phyloP scores from a whole-genome alignment of 2,329 filamentous ascomycete species.

The Fusarium udum region DNA sequence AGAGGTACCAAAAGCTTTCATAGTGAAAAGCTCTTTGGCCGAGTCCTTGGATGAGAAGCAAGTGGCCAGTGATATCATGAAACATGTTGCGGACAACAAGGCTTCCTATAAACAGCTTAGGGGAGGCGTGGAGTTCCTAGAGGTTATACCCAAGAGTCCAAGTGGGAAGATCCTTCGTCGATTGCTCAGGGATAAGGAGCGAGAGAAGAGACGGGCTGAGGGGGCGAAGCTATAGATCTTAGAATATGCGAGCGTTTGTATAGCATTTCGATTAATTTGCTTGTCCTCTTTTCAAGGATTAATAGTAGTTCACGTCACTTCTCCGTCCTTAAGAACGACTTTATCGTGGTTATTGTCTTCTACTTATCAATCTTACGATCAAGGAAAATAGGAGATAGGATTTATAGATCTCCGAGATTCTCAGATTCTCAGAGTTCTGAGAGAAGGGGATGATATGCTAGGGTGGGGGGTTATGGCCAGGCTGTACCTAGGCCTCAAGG shows the following conservation, averaged over 20 bases:
- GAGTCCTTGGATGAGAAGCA: conserved; percentile 60
- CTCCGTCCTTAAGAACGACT: no score
- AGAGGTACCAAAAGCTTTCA: conserved; percentile 70
- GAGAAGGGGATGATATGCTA: no score
- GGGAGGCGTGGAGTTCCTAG: conserved; percentile 60
- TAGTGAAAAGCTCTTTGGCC: conserved; percentile 58
- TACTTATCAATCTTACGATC: no score
- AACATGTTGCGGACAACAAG: conserved; percentile 72
- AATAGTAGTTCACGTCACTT: no score
- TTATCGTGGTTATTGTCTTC: no score
- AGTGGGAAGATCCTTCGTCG: conserved; percentile 61
- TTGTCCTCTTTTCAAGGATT: accelerated
- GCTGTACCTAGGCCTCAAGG: no score
- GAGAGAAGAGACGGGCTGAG: not conserved
- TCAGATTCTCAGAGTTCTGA: no score
- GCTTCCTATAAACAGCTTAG: conserved; percentile 64
- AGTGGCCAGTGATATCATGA: conserved; percentile 59
- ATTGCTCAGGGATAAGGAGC: conserved; percentile 1
- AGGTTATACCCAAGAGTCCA: conserved; percentile 68
- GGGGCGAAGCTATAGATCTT: not conserved
- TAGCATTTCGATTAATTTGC: not conserved
- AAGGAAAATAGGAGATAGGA: no score
- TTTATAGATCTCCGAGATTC: no score
- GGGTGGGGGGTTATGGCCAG: no score
- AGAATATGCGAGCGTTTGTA: not conserved